Percentiles rank a stretch among this genome's conserved stretches.
phyloP scores from a whole-genome alignment of 2,329 filamentous ascomycete species.

The Thelonectria olida region DNA sequence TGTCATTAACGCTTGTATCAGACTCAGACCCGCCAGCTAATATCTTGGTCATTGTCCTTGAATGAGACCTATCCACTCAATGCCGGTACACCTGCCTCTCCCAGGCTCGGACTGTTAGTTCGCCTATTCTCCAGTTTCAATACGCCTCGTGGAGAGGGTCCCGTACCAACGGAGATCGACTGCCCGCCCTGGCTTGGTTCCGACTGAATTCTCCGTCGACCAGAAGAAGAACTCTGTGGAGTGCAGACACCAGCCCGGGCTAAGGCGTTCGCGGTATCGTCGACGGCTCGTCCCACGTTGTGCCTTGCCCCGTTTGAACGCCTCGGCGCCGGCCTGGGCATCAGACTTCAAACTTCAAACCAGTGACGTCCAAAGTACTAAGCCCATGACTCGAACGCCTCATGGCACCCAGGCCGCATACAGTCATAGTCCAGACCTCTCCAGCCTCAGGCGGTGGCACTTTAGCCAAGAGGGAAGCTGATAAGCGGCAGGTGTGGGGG shows the following conservation, averaged over 20 bases:
- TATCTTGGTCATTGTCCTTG: background rate
- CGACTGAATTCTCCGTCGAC: slow-evolving; percentile 40
- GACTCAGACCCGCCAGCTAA: slow-evolving; percentile 2
- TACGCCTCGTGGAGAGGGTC: background rate
- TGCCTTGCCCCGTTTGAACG: background rate
- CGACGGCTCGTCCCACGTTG: slow-evolving; percentile 22
- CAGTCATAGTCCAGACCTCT: background rate
- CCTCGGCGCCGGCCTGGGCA: slow-evolving; percentile 1
- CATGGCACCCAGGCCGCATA: background rate
- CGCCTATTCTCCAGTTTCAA: background rate
- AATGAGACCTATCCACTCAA: slow-evolving; percentile 1
- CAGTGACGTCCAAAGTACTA: background rate
- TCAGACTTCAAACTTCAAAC: background rate
- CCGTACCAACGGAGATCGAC: slow-evolving; percentile 1
- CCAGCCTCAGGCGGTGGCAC: background rate
- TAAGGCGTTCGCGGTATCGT: slow-evolving; percentile 18
- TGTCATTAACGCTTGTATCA: slow-evolving; percentile 1
- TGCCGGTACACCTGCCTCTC: background rate
- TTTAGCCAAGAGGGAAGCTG: too few species aligned
- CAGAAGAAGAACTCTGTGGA: slow-evolving; percentile 6
- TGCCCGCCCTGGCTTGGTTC: slow-evolving; percentile 18
- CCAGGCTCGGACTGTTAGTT: background rate
- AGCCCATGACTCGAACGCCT: slow-evolving; percentile 17
- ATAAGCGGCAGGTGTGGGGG: too few species aligned
- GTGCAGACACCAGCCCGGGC: slow-evolving; percentile 6